Base-by-base conservation (phyloP, 75 land plant genomes). In the Cunninghamia lanceolata region DNA sequence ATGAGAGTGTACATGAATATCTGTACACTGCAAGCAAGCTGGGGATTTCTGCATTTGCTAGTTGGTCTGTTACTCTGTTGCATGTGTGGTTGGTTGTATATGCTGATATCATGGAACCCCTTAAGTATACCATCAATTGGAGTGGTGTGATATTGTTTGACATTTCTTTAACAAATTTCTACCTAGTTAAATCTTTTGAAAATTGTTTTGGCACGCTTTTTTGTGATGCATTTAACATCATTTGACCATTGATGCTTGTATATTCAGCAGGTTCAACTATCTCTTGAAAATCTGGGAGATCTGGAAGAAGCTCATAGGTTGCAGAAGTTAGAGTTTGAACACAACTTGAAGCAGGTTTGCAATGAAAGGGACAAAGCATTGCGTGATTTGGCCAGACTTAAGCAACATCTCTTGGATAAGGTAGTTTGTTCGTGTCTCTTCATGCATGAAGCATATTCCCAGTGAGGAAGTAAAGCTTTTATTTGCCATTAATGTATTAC, bases 351-450 rank as follows among this genome's bases (percentile, higher is more conserved):
- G 84, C 93, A 90, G 81, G 87, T 90, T 45, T 84, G 86, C 85
- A 85, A 43, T 73, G 95, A 93, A 89, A 91, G 94, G 84, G 99
- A 98, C 86, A 96, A 98, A 90, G 97, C 95, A 80, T 59, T 91
- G 70, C 93, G 91, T 84, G 92, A 97, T 83, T 83, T 97, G 70
- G 66, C 89, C 10, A 94, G 99, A 84, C 91, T 98, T 17, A 98
- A 93, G 90, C 95, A 98, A 77, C 99, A 97, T 88, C 92, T 98
- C 83, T 71, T 98, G 86, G 99, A 97, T 70, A 97, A 95, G 96
- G 99, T 94, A 85, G 9, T 73, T 73, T 2, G 16, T 34, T 66
- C 42, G 32, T 14, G 16, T 50, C 53, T 50, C 53, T 50, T 50
- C 30, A 28, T 7, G 28, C 30, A 15, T 52, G 38, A 34, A 79